phyloP scores from a whole-genome alignment of 2,329 filamentous ascomycete species.

The Metarhizium album region DNA sequence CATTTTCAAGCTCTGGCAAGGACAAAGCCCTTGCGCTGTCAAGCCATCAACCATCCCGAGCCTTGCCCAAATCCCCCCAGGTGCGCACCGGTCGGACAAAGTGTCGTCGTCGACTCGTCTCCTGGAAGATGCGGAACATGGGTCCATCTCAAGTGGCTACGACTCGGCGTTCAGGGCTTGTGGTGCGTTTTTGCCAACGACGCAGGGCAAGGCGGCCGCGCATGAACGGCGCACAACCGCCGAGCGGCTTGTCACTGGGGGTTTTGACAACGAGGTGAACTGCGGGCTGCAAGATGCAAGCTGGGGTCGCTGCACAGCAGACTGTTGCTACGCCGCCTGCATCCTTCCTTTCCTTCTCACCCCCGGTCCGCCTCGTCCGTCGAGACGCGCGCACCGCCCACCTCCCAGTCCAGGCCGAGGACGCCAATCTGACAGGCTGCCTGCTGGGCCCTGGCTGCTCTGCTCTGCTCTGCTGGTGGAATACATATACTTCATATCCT shows the following conservation, averaged over 20 bases:
- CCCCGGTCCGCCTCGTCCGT: no score
- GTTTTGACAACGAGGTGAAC: no score
- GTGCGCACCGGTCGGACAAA: no score
- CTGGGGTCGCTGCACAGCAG: neutral
- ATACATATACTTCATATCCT: constrained; percentile 3
- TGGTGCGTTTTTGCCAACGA: no score
- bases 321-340: neutral
- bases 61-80: no score
- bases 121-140: neutral
- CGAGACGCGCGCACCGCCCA: neutral
- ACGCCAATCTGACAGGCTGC: constrained; percentile 1
- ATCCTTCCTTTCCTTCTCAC: no score
- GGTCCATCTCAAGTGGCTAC: no score
- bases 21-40: neutral
- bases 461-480: neutral
- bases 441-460: neutral
- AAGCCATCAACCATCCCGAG: no score
- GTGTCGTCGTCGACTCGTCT: no score
- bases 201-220: neutral
- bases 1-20: no score
- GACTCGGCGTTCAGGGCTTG: no score
- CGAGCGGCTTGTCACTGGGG: neutral
- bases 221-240: neutral
- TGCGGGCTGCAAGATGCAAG: neutral
- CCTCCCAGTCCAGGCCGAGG: neutral